Percentiles rank a stretch among this genome's conserved stretches.
phyloP scores from a whole-genome alignment of 2,329 filamentous ascomycete species.

The Cladophialophora yegresii region DNA sequence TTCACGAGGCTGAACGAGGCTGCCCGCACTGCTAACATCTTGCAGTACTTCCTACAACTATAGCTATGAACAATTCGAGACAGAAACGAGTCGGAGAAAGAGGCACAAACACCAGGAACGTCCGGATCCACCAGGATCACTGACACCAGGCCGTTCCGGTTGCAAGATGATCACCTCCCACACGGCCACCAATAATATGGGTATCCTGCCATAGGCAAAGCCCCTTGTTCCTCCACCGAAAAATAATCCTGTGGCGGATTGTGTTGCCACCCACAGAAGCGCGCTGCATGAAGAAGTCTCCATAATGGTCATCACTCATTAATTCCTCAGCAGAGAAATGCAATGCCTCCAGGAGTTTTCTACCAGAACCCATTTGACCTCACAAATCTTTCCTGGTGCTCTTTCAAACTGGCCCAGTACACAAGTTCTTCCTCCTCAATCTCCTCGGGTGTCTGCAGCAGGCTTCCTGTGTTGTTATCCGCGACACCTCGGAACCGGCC shows the following conservation, averaged over 20 bases:
- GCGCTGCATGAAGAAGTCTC: not conserved
- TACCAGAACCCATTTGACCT: constrained; percentile 27
- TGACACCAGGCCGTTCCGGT: not conserved
- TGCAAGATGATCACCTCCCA: not conserved
- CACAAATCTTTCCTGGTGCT: constrained; percentile 73
- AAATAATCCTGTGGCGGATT: not conserved
- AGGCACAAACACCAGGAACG: not conserved
- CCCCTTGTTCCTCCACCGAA: constrained; percentile 2
- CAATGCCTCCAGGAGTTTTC: not conserved
- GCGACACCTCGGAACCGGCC: constrained; percentile 25
- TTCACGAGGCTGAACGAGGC: not conserved
- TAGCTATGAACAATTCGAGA: no score
- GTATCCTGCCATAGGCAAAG: constrained; percentile 10
- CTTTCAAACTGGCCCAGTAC: constrained; percentile 75
- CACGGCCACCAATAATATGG: not conserved
- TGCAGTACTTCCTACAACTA: no score
- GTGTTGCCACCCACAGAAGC: not conserved
- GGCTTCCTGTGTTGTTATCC: constrained; percentile 20
- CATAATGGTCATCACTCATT: constrained; percentile 18
- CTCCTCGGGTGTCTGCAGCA: constrained; percentile 45
- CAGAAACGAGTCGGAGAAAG: not conserved
- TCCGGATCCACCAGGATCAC: not conserved
- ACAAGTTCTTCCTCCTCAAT: constrained; percentile 75
- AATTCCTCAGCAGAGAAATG: not conserved
- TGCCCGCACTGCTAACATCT: no score